Evolutionary conservation across 345 rosid genomes (phyloP).

Genomic region (Viola odorata): DNA sequence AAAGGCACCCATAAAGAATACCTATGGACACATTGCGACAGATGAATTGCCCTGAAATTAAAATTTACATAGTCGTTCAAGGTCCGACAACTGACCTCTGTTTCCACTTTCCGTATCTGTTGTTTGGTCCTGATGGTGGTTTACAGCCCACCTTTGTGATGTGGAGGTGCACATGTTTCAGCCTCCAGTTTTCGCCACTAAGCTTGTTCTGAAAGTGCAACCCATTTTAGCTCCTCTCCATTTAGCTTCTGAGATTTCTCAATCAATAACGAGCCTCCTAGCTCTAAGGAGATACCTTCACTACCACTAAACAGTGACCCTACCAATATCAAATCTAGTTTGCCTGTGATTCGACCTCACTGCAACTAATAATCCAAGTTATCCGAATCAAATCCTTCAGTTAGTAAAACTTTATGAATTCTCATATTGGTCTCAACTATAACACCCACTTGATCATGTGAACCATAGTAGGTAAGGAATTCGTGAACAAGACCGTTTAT

Average conservation of each 20-base stretch:
- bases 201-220: background rate
- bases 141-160: too few species aligned
- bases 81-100: too few species aligned
- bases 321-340: background rate
- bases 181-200: background rate
- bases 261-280: background rate
- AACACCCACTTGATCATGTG: background rate
- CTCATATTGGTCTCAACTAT: background rate
- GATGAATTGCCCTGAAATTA: too few species aligned
- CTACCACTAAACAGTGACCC: background rate
- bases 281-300: background rate
- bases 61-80: too few species aligned
- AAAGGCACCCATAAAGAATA: too few species aligned
- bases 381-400: background rate
- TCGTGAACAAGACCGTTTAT: conserved; percentile 12
- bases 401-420: conserved; percentile 3
- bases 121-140: too few species aligned
- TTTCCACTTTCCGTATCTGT: too few species aligned
- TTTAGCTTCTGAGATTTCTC: background rate
- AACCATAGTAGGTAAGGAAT: conserved; percentile 12
- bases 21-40: too few species aligned
- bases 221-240: background rate
- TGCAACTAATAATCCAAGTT: background rate
- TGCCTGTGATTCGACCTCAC: background rate
- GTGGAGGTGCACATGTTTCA: too few species aligned